Base-by-base conservation (phyloP, 148 eudicot species). In the Gaultheria prostrata region DNA sequence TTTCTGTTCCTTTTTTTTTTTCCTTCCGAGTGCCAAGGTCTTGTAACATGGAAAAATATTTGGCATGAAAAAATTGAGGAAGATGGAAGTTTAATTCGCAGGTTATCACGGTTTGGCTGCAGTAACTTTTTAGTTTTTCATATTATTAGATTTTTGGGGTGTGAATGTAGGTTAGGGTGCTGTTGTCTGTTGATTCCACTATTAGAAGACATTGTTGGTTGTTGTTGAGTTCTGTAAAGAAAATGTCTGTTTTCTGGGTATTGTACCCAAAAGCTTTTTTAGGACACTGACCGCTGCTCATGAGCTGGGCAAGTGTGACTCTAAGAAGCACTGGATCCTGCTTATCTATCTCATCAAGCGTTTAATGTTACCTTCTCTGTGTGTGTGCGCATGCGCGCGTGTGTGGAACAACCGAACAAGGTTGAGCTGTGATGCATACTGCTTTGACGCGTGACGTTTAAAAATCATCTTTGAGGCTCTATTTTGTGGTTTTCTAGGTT, bases 361-460 rank as follows among this genome's bases (percentile, higher is more conserved):
- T 1, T 20, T 13, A 1, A 1, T 14, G 7, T 18, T 59, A 2
- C 12, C 1, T 30, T n/a, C n/a, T n/a, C n/a, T n/a, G n/a, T n/a
- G n/a, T n/a, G n/a, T n/a, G n/a, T n/a, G n/a, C n/a, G n/a, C n/a
- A n/a, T n/a, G n/a, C n/a, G n/a, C n/a, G 17, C 5, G 39, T 30
- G 33, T 32, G 1, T 72, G 46, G 43, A 14, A 33, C 21, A 39
- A 24, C 8, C 43, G 43, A 39, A 39, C 32, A 63, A 43, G 50
- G 77, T 72, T 72, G 35, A 18, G 76, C 76, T 72, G 76, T 39
- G 77, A 39, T 73, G 77, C 77, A 20, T 30, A 33, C 18, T 57
- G n/a, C 65, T 18, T 57, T 63, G 70, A n/a, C 15, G 2, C 20
- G 14, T 73, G n/a, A 69, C 2, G 0, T 0, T 73, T 39, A 20